Percentiles rank a stretch among this genome's conserved stretches.
Conservation (phyloP, 2,329 filamentous ascomycete genomes). For the Talaromyces funiculosus region DNA sequence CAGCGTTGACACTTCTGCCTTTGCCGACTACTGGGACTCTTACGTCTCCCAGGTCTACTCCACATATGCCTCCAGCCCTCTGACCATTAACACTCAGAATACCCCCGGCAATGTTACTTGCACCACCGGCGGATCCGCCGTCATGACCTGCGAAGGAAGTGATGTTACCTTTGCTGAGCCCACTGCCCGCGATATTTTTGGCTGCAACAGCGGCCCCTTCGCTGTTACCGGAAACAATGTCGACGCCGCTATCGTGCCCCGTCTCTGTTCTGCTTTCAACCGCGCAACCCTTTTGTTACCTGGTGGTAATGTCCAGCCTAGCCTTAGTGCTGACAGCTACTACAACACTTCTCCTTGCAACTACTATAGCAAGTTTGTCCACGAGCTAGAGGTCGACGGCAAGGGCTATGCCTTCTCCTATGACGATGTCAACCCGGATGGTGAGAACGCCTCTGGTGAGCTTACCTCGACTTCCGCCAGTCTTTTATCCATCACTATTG, state of each 20-base stretch:
- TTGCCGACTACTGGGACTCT: constrained; percentile 47
- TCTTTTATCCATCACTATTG: constrained; percentile 46
- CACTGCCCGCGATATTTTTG: constrained; percentile 44
- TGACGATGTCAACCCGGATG: constrained; percentile 60
- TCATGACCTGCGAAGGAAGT: constrained; percentile 40
- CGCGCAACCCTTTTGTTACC: constrained; percentile 44
- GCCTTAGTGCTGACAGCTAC: constrained; percentile 33
- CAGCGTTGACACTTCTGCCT: constrained; percentile 42
- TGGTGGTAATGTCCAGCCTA: constrained; percentile 46
- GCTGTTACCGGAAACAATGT: constrained; percentile 34
- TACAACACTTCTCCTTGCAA: constrained; percentile 43
- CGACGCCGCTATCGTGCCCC: constrained; percentile 42
- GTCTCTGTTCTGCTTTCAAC: constrained; percentile 48
- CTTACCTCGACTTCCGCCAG: constrained; percentile 44
- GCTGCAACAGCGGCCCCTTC: constrained; percentile 49
- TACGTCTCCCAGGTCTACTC: constrained; percentile 51
- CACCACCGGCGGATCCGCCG: constrained; percentile 31
- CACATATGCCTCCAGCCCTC: constrained; percentile 42
- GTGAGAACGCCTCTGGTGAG: constrained; percentile 49
- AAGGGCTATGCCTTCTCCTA: constrained; percentile 63
- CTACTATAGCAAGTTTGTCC: constrained; percentile 49
- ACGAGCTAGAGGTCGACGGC: constrained; percentile 54
- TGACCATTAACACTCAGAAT: constrained; percentile 52
- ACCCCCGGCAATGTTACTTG: constrained; percentile 48
- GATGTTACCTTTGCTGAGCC: constrained; percentile 43